A percentile compares a stretch with the other conserved stretches of the same genome.
These are phyloP conservation scores for Eimeria sp. DNA, from an alignment of 169 alveolate genomes.

Conservation along the genomic window DNA sequence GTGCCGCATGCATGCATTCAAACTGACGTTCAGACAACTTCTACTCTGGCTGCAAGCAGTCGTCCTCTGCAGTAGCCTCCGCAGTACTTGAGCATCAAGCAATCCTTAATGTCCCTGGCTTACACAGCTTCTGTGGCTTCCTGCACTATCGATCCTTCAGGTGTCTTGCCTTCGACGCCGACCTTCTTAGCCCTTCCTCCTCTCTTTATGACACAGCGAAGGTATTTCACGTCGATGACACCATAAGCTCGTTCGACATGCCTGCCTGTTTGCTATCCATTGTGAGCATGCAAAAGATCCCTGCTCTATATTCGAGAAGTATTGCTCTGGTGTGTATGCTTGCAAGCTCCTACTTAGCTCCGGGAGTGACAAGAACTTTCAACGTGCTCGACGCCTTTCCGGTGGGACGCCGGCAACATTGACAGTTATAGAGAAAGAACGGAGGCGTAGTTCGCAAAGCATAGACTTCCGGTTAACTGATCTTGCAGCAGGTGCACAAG, in stretches of 20 bases:
- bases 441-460: constrained; percentile 58
- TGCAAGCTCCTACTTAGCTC: not conserved
- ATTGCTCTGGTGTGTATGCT: not conserved
- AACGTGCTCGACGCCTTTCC: constrained; percentile 58
- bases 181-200: not conserved
- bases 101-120: not conserved
- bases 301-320: not conserved
- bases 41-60: not conserved
- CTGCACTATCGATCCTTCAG: not conserved
- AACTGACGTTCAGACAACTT: not conserved
- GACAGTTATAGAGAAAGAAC: constrained; percentile 15
- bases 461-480: not conserved
- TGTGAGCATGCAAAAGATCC: not conserved
- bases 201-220: constrained; percentile 47
- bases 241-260: not conserved
- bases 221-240: not conserved
- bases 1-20: not conserved
- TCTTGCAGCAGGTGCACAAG: not conserved
- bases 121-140: not conserved
- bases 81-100: not conserved
- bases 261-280: not conserved
- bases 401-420: constrained; percentile 46
- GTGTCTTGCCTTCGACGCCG: constrained; percentile 71
- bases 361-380: constrained; percentile 48
- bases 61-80: not conserved